Evolutionary conservation across 2,329 filamentous ascomycete genomes (phyloP).

Genomic region (Hirsutella thompsonii): DNA sequence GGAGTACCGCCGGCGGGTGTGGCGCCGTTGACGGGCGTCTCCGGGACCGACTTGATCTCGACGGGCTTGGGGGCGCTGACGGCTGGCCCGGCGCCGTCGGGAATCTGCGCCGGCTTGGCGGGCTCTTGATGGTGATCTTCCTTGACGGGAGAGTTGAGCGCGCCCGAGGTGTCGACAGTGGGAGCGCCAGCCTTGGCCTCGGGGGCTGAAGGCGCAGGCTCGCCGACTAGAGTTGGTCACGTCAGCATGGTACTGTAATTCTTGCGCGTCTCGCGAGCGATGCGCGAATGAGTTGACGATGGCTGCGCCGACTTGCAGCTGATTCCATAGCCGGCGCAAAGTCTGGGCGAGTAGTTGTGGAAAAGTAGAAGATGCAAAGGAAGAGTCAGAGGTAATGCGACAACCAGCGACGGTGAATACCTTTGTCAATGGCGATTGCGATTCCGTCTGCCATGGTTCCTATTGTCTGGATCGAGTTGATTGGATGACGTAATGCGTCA

Average conservation of each 20-base stretch:
- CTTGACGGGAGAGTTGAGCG: slow-evolving; percentile 7
- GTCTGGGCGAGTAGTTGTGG: too few species aligned
- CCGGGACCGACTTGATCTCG: slow-evolving; percentile 20
- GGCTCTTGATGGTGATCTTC: slow-evolving; percentile 6
- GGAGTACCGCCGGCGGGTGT: slow-evolving; percentile 22
- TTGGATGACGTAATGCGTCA: slow-evolving; percentile 10
- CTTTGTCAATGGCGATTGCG: slow-evolving; percentile 22
- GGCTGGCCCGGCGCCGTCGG: slow-evolving; percentile 7
- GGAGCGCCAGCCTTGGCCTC: slow-evolving; percentile 15
- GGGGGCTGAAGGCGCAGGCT: slow-evolving; percentile 14
- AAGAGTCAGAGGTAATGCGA: neutral
- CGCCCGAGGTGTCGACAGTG: slow-evolving; percentile 8
- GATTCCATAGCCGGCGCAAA: neutral
- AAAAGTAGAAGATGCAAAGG: neutral
- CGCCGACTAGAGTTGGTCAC: slow-evolving; percentile 11
- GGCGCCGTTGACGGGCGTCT: slow-evolving; percentile 21
- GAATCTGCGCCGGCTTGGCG: slow-evolving; percentile 4
- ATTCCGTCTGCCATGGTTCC: slow-evolving; percentile 20
- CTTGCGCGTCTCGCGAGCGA: neutral
- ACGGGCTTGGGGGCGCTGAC: slow-evolving; percentile 17
- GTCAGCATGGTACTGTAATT: neutral
- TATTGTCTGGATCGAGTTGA: slow-evolving; percentile 7
- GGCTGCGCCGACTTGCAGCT: neutral
- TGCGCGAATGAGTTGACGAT: too few species aligned
- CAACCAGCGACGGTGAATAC: slow-evolving; percentile 11